phyloP scores from a whole-genome alignment of 2,329 filamentous ascomycete genomes.

The Cladosporium sphaerospermum region DNA sequence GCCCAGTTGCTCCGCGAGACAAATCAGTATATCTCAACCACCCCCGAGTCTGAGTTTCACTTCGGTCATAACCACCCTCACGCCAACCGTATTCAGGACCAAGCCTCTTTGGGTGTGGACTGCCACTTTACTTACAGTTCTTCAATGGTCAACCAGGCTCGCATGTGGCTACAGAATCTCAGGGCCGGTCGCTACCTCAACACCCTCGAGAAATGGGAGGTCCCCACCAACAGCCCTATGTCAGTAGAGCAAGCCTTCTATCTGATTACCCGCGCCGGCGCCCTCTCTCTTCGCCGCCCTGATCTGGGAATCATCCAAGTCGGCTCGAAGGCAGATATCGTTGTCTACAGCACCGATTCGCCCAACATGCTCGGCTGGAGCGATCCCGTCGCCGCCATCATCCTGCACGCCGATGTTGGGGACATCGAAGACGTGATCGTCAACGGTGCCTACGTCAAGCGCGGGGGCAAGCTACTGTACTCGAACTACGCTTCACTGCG shows the following conservation, averaged over 20 bases:
- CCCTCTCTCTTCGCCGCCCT: conserved; percentile 43
- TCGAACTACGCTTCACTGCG: conserved; percentile 3
- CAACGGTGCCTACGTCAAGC: conserved; percentile 45
- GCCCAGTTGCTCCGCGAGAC: conserved; percentile 40
- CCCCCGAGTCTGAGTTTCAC: conserved; percentile 55
- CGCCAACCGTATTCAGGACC: conserved; percentile 43
- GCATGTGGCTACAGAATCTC: conserved; percentile 48
- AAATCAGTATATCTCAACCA: conserved; percentile 52
- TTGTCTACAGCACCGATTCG: conserved; percentile 47
- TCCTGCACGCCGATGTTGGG: conserved; percentile 49
- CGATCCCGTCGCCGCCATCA: conserved; percentile 51
- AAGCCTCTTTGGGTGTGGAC: conserved; percentile 31
- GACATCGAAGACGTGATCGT: conserved; percentile 49
- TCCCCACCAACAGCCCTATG: conserved; percentile 48
- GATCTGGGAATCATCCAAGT: conserved; percentile 46
- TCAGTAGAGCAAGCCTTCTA: conserved; percentile 50
- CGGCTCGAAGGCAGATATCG: conserved; percentile 50
- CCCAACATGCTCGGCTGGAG: conserved; percentile 49
- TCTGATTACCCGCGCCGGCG: conserved; percentile 49
- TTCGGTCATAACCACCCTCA: conserved; percentile 49
- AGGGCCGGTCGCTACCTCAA: conserved; percentile 37
- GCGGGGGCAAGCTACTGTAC: conserved; percentile 29
- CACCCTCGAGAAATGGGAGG: conserved; percentile 35
- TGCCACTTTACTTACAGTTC: conserved; percentile 19
- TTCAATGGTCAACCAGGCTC: conserved; percentile 42